Evolutionary conservation across 2,329 filamentous ascomycete species (phyloP).

Genomic region (Bipolaris gigantea): DNA sequence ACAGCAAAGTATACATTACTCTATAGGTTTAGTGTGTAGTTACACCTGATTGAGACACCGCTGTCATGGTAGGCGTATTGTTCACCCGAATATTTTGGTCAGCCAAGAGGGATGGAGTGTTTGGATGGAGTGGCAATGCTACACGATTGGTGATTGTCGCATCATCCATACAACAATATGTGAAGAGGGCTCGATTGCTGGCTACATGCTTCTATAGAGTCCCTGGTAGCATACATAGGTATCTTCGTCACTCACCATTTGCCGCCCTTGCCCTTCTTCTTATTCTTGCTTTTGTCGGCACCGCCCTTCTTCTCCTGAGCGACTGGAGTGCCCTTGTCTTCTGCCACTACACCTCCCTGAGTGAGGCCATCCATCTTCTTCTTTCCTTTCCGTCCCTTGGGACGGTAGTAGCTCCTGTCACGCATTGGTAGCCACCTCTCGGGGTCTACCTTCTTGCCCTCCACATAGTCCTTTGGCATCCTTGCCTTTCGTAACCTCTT

Average conservation of each 20-base stretch:
- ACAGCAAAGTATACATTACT: no score
- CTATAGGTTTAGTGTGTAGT: no score
- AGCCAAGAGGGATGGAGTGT: neutral
- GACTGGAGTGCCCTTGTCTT: slow-evolving; percentile 54
- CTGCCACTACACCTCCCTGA: slow-evolving; percentile 80
- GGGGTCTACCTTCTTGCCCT: slow-evolving; percentile 78
- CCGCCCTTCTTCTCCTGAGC: slow-evolving; percentile 38
- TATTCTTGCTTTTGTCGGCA: slow-evolving; percentile 39
- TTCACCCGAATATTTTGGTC: no score
- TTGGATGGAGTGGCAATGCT: slow-evolving; percentile 7
- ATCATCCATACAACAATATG: neutral
- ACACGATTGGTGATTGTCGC: slow-evolving; percentile 1
- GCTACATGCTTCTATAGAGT: neutral
- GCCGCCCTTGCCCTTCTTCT: slow-evolving; percentile 44
- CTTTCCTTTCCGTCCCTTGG: slow-evolving; percentile 91
- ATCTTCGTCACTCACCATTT: slow-evolving; percentile 25
- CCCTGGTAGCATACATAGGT: neutral
- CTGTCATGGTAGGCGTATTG: no score
- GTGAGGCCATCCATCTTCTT: slow-evolving; percentile 71
- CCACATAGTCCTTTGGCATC: slow-evolving; percentile 73
- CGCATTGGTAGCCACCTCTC: slow-evolving; percentile 92
- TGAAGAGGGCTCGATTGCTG: neutral
- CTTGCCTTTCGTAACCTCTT: slow-evolving; percentile 63
- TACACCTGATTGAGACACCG: no score
- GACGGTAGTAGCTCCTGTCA: slow-evolving; percentile 84